These are phyloP conservation scores for Emergomyces orientalis DNA, from an alignment of 2,329 filamentous ascomycete genomes.

Conservation along the genomic window DNA sequence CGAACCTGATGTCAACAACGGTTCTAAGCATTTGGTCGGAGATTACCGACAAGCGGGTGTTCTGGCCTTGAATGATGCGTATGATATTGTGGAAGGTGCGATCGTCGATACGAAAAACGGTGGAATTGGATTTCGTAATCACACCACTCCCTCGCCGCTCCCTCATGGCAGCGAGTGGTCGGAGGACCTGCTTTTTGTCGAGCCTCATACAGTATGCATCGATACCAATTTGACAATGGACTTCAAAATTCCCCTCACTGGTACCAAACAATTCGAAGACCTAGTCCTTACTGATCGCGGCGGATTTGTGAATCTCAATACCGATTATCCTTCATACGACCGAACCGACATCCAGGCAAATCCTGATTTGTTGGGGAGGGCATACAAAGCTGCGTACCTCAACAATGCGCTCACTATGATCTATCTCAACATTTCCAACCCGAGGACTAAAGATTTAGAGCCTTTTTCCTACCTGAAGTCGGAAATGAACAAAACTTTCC, in stretches of 20 bases:
- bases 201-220: constrained; percentile 39
- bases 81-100: constrained; percentile 36
- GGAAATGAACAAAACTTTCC: constrained; percentile 27
- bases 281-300: constrained; percentile 36
- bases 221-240: constrained; percentile 35
- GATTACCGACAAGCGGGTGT: constrained; percentile 24
- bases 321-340: constrained; percentile 26
- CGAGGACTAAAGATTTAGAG: constrained; percentile 13
- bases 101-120: constrained; percentile 36
- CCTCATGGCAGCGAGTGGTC: constrained; percentile 35
- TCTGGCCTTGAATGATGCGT: constrained; percentile 27
- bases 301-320: constrained; percentile 35
- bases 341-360: constrained; percentile 26
- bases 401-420: constrained; percentile 35
- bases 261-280: constrained; percentile 12
- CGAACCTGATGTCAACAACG: constrained; percentile 24
- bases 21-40: constrained; percentile 24
- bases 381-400: constrained; percentile 38
- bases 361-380: constrained; percentile 32
- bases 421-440: constrained; percentile 34
- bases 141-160: constrained; percentile 30
- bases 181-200: constrained; percentile 42
- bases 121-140: constrained; percentile 40
- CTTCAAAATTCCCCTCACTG: constrained; percentile 24
- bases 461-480: constrained; percentile 34